Percentiles rank a stretch among this genome's conserved stretches.
These are phyloP conservation scores for Inga oerstediana DNA, from an alignment of 306 rosid genomes.

Conservation along the genomic window DNA sequence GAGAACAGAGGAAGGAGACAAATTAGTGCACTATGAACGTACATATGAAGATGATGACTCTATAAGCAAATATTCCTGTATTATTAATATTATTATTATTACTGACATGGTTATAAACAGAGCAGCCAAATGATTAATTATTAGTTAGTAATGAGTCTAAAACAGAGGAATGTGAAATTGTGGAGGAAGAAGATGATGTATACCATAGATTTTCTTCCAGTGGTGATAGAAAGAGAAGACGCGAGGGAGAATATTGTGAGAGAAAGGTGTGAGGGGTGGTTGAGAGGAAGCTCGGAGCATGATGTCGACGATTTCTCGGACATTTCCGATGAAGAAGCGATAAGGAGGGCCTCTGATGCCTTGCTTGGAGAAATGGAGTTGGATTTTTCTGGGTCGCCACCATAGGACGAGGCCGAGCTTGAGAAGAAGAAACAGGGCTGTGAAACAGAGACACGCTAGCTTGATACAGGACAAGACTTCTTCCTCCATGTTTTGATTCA, in stretches of 20 bases:
- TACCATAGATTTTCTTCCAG: slow-evolving; percentile 95
- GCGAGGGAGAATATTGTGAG: slow-evolving; percentile 95
- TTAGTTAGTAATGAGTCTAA: background rate
- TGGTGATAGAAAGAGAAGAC: slow-evolving; percentile 96
- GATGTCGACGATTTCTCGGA: slow-evolving; percentile 72
- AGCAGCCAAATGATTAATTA: background rate
- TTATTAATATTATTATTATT: too few relatives aligned
- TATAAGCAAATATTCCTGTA: background rate
- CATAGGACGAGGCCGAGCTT: slow-evolving; percentile 61
- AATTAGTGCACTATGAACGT: slow-evolving; percentile 17
- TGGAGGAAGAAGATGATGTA: slow-evolving; percentile 26
- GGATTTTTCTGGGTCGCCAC: slow-evolving; percentile 92
- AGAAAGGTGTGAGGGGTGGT: slow-evolving; percentile 77
- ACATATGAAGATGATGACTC: background rate
- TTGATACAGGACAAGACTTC: slow-evolving; percentile 51
- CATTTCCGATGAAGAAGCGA: slow-evolving; percentile 93
- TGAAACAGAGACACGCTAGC: slow-evolving; percentile 35
- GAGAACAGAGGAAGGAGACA: slow-evolving; percentile 56
- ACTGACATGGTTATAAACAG: background rate
- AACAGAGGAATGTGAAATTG: slow-evolving; percentile 19
- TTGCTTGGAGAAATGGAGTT: slow-evolving; percentile 74
- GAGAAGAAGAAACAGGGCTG: slow-evolving; percentile 38
- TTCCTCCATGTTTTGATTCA: slow-evolving; percentile 35
- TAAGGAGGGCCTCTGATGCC: slow-evolving; percentile 97
- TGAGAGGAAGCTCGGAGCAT: slow-evolving; percentile 90